Evolutionary conservation across 2,329 filamentous ascomycete species (phyloP).

Genomic region (Trichoderma lentiforme): DNA sequence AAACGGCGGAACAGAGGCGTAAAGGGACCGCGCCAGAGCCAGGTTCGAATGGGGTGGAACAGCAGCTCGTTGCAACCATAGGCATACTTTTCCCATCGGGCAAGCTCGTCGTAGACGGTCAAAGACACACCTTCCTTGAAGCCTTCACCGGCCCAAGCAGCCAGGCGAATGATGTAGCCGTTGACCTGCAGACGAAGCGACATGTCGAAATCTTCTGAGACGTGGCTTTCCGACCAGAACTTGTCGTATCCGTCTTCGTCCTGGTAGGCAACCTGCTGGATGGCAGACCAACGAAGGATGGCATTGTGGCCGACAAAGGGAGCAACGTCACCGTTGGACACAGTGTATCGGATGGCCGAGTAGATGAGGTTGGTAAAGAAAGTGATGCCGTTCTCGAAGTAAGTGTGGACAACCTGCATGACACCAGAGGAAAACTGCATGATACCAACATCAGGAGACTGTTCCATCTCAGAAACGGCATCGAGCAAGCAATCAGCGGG

Average conservation of each 20-base stretch:
- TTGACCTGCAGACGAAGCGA: constrained; percentile 69
- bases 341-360: constrained; percentile 72
- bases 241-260: constrained; percentile 72
- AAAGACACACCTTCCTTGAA: constrained; percentile 82
- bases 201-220: constrained; percentile 82
- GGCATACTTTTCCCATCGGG: constrained; percentile 84
- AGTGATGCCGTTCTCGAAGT: constrained; percentile 67
- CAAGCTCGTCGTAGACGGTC: constrained; percentile 80
- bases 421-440: constrained; percentile 75
- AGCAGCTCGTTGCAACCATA: constrained; percentile 81
- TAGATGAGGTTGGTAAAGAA: constrained; percentile 75
- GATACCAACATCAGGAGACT: constrained; percentile 73
- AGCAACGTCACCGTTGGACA: constrained; percentile 72
- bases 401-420: constrained; percentile 74
- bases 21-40: constrained; percentile 71
- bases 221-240: constrained; percentile 77
- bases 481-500: constrained; percentile 75
- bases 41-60: constrained; percentile 73
- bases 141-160: constrained; percentile 69
- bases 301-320: constrained; percentile 82
- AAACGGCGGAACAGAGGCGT: constrained; percentile 75
- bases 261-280: constrained; percentile 68
- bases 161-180: constrained; percentile 70
- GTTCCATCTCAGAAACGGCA: constrained; percentile 78
- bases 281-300: constrained; percentile 69